Percentiles rank a stretch among this genome's conserved stretches.
These are phyloP conservation scores for Triticum aestivum DNA, from an alignment of 176 grass and related monocot species.

Conservation along the genomic window IWGSC_CS_RefSeq_v2.1 NC_057796.1:278589809-278590308, in stretches of 20 bases:
- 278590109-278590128: not conserved
- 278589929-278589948: not conserved
- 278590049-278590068: not conserved
- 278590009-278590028: not conserved
- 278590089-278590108: too few relatives aligned
- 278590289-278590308: too few relatives aligned
- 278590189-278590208: too few relatives aligned
- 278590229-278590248: too few relatives aligned
- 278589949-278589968: not conserved
- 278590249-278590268: too few relatives aligned
- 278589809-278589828: not conserved
- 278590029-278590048: not conserved
- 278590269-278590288: too few relatives aligned
- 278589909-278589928: not conserved
- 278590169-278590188: too few relatives aligned
- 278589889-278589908: not conserved
- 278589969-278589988: not conserved
- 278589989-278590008: not conserved
- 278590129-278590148: too few relatives aligned
- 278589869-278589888: not conserved
- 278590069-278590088: not conserved
- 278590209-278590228: too few relatives aligned
- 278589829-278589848: not conserved
- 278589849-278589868: not conserved
- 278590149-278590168: too few relatives aligned